phyloP scores from a whole-genome alignment of 768 basidiomycete genomes.

The Sarcodon sp. region DNA sequence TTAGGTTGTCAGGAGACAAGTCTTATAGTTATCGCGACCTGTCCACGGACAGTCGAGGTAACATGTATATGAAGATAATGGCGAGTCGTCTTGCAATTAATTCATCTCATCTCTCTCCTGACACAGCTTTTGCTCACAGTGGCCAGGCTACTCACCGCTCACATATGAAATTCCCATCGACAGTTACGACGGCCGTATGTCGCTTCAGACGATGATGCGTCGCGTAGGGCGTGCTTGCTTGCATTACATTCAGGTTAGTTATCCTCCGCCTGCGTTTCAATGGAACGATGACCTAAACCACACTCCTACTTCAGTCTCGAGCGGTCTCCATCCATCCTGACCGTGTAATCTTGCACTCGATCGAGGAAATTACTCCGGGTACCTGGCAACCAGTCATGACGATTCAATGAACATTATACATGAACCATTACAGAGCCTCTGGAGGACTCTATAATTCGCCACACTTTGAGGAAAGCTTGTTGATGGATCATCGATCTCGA shows the following conservation, averaged over 20 bases:
- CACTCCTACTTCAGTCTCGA: slow-evolving; percentile 34
- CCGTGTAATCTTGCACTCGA: slow-evolving; percentile 53
- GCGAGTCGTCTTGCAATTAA: slow-evolving; percentile 23
- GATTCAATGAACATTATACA: slow-evolving; percentile 8
- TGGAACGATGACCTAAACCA: not conserved
- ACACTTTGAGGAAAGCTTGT: too few relatives aligned
- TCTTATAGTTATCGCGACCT: slow-evolving; percentile 52
- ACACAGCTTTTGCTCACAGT: slow-evolving; percentile 24
- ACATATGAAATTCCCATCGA: slow-evolving; percentile 69
- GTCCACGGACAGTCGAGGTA: slow-evolving; percentile 45
- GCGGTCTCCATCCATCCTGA: slow-evolving; percentile 59
- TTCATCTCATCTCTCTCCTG: slow-evolving; percentile 1
- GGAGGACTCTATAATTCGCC: too few relatives aligned
- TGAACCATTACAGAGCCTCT: too few relatives aligned
- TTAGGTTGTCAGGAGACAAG: slow-evolving; percentile 47
- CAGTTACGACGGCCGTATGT: slow-evolving; percentile 49
- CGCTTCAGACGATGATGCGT: slow-evolving; percentile 54
- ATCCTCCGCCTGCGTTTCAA: slow-evolving; percentile 1
- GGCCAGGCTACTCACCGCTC: slow-evolving; percentile 56
- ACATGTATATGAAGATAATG: slow-evolving; percentile 49
- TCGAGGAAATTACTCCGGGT: slow-evolving; percentile 57
- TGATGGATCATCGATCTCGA: too few relatives aligned
- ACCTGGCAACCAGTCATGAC: slow-evolving; percentile 60
- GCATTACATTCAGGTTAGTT: slow-evolving; percentile 57
- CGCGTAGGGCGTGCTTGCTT: slow-evolving; percentile 59